Conservation (phyloP, 768 basidiomycete genomes). For the Cubamyces sp. region DNA sequence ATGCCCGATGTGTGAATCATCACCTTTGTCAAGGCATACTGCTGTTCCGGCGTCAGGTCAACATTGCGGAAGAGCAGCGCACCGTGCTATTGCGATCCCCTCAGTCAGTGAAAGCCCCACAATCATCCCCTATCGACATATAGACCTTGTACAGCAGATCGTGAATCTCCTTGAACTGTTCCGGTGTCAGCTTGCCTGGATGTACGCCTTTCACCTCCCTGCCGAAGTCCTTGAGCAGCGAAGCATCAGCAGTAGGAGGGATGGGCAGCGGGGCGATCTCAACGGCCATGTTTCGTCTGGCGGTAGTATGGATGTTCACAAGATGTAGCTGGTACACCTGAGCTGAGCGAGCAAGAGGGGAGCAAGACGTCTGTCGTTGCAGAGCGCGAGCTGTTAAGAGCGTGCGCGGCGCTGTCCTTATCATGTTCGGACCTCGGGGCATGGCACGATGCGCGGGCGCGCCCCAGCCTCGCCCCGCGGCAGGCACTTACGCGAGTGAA, state of each 20-base stretch:
- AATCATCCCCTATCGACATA: neutral
- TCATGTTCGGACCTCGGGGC: constrained; percentile 6
- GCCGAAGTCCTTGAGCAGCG: constrained; percentile 73
- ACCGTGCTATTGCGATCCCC: constrained; percentile 52
- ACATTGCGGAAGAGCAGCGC: constrained; percentile 76
- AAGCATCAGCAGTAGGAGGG: constrained; percentile 70
- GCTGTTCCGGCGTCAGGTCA: constrained; percentile 75
- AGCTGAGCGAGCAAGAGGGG: neutral
- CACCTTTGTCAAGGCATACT: constrained; percentile 86
- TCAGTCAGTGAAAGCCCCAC: neutral
- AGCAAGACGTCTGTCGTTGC: constrained; percentile 1
- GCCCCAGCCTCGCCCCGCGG: too few relatives aligned
- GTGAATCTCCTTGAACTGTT: constrained; percentile 68
- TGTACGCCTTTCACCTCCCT: constrained; percentile 75
- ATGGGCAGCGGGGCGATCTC: constrained; percentile 67
- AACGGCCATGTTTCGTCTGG: constrained; percentile 59
- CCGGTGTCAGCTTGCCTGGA: constrained; percentile 62
- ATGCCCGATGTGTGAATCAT: neutral
- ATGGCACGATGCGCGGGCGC: neutral
- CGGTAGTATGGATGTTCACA: constrained; percentile 10
- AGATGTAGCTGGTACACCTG: constrained; percentile 1
- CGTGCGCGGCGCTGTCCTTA: constrained; percentile 1
- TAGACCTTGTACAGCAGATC: constrained; percentile 79
- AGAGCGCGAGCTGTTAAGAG: neutral
- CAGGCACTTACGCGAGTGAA: too few relatives aligned